A percentile compares a stretch with the other conserved stretches of the same genome.
Evolutionary conservation across 331 rosid genomes (phyloP).

Genomic region (Spiraea crenata): DNA sequence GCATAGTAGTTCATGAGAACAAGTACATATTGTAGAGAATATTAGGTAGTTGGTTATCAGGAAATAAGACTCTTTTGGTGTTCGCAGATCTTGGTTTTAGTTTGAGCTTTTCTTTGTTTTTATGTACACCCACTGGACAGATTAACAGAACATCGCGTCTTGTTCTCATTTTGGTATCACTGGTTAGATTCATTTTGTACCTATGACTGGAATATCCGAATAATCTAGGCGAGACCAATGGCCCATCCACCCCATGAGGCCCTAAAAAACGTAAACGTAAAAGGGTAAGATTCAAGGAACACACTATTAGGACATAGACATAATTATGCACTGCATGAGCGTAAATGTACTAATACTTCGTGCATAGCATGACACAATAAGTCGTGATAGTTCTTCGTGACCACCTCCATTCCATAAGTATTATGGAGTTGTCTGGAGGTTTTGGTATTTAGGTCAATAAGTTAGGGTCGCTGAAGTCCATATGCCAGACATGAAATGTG

Average conservation of each 20-base stretch:
- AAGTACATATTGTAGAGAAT: background rate
- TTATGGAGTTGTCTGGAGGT: background rate
- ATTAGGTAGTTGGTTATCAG: background rate
- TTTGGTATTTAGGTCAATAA: background rate
- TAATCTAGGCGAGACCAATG: background rate
- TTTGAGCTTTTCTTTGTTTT: background rate
- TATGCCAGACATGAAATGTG: background rate
- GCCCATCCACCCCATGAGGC: background rate
- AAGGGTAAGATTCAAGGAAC: background rate
- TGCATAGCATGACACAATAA: background rate
- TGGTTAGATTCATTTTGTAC: background rate
- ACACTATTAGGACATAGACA: background rate
- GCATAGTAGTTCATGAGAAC: background rate
- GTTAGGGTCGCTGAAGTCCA: background rate
- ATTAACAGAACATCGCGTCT: too few relatives aligned
- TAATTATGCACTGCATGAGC: background rate
- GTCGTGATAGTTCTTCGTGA: background rate
- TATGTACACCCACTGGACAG: background rate
- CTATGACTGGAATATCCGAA: background rate
- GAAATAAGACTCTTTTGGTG: background rate
- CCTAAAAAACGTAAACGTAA: background rate
- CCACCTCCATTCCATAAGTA: background rate
- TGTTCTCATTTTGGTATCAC: background rate
- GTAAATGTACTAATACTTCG: background rate
- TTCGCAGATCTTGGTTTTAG: background rate